Conservation (phyloP, 2,329 filamentous ascomycete species). For the Fusarium sacchari region DNA sequence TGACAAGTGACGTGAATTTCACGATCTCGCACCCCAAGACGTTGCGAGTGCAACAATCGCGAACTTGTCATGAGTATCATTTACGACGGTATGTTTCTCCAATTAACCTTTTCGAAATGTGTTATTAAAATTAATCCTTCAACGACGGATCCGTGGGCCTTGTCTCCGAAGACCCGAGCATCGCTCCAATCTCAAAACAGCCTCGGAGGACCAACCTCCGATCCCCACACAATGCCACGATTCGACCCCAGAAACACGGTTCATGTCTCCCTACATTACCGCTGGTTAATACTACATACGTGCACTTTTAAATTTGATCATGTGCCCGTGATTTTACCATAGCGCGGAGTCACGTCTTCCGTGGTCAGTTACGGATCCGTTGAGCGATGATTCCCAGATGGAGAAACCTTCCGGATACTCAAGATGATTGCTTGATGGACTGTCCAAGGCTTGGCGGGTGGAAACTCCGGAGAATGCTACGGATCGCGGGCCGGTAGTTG, state of each 20-base stretch:
- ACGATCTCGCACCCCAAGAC: not conserved
- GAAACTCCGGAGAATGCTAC: not conserved
- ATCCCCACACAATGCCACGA: slow-evolving; percentile 9
- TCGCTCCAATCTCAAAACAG: slow-evolving; percentile 3
- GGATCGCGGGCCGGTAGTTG: slow-evolving; percentile 12
- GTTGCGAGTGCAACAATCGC: no score
- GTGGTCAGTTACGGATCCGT: slow-evolving; percentile 13
- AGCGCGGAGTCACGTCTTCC: slow-evolving; percentile 11
- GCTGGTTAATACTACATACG: not conserved
- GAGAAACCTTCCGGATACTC: not conserved
- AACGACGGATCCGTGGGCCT: slow-evolving; percentile 22
- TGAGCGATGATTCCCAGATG: not conserved
- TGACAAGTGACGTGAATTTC: rapidly evolving
- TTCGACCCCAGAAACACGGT: not conserved
- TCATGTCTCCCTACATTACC: not conserved
- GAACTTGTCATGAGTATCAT: no score
- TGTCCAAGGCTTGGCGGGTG: not conserved
- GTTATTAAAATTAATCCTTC: not conserved
- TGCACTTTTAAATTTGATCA: not conserved
- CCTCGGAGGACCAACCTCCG: slow-evolving; percentile 26
- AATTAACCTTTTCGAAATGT: not conserved
- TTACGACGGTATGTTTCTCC: rapidly evolving
- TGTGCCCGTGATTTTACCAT: not conserved
- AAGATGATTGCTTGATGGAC: not conserved
- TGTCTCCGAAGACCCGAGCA: slow-evolving; percentile 2